Evolutionary conservation across 2,329 filamentous ascomycete species (phyloP).

Genomic region (Dactylellina leptospora): DNA sequence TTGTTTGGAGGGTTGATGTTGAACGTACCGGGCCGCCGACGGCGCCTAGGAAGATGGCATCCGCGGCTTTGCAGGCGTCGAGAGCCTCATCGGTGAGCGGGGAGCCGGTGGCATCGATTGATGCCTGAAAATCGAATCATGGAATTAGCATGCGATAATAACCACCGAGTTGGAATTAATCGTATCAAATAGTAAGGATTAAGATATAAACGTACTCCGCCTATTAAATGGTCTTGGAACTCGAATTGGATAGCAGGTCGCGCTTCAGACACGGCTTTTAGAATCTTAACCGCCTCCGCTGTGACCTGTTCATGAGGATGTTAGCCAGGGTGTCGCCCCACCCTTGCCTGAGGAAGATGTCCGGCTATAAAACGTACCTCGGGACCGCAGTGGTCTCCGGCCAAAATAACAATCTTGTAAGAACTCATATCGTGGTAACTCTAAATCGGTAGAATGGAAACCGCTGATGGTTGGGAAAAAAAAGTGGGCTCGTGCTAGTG

Average conservation of each 20-base stretch:
- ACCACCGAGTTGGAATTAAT: too few relatives aligned
- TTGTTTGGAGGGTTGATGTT: not conserved
- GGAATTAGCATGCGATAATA: too few relatives aligned
- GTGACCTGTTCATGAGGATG: conserved; percentile 72
- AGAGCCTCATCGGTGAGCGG: conserved; percentile 86
- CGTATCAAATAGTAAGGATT: too few relatives aligned
- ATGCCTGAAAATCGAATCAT: conserved; percentile 75
- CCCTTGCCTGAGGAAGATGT: not conserved
- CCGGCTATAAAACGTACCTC: conserved; percentile 68
- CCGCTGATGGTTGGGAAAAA: not conserved
- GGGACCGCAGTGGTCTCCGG: conserved; percentile 79
- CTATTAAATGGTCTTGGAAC: conserved; percentile 86
- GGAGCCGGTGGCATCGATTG: conserved; percentile 81
- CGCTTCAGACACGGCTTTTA: conserved; percentile 78
- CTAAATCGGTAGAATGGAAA: not conserved
- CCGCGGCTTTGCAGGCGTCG: conserved; percentile 79
- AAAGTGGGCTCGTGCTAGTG: not conserved
- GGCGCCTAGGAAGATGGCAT: conserved; percentile 89
- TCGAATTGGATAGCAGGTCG: conserved; percentile 81
- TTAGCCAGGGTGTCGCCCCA: conserved; percentile 34
- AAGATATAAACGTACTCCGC: conserved; percentile 76
- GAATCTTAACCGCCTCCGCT: conserved; percentile 82
- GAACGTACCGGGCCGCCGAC: conserved; percentile 82
- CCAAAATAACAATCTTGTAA: conserved; percentile 57
- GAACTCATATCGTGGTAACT: conserved; percentile 9